phyloP scores from a whole-genome alignment of 257 asterid genomes.

The Solanum etuberosum region DNA sequence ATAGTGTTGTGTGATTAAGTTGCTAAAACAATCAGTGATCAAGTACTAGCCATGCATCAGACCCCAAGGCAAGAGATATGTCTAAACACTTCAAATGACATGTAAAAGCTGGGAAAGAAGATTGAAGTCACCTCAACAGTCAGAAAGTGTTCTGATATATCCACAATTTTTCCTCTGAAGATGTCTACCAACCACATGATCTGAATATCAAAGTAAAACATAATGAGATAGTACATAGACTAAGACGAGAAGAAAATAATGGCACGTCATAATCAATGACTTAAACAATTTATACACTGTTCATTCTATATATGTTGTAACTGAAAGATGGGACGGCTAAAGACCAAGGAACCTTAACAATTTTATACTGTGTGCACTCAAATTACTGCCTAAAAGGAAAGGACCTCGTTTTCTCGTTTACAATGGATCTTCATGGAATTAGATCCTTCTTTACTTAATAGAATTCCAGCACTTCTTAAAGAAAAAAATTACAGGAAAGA shows the following conservation, averaged over 20 bases:
- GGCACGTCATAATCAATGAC: neutral
- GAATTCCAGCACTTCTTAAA: neutral
- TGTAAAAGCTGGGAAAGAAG: conserved; percentile 3
- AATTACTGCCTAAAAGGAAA: neutral
- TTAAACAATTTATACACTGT: neutral
- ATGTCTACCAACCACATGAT: conserved; percentile 69
- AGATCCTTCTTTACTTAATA: neutral
- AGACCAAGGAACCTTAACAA: neutral
- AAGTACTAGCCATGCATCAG: neutral
- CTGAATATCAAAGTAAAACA: conserved; percentile 27
- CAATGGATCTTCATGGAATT: neutral
- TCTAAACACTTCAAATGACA: conserved; percentile 4
- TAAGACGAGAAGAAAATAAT: neutral
- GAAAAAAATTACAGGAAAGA: neutral
- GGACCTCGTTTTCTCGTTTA: neutral
- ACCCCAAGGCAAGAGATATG: conserved; percentile 1
- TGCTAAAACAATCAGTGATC: neutral
- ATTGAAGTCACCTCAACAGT: conserved; percentile 54
- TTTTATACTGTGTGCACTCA: neutral
- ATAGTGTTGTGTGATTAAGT: neutral
- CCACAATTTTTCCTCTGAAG: conserved; percentile 77
- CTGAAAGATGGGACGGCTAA: neutral
- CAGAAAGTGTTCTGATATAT: conserved; percentile 61
- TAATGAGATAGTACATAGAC: neutral
- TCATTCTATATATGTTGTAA: neutral